Conservation (phyloP, 805 yeast genomes). For the Suhomyces faveliae region DNA sequence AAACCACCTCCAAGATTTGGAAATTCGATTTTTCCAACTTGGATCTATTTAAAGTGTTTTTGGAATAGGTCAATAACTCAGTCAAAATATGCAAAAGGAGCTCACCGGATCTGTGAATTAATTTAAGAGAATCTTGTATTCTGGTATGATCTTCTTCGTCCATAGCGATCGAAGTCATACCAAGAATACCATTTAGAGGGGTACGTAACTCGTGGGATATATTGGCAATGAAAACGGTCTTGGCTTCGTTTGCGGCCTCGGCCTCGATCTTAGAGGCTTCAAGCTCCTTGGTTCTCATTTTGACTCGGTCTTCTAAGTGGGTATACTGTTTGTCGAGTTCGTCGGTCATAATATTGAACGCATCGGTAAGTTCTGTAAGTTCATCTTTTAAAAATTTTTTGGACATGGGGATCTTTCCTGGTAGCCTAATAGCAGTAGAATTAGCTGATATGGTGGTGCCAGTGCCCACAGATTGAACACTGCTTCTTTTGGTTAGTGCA, state of each 20-base stretch:
- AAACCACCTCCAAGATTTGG: constrained; percentile 72
- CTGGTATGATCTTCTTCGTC: constrained; percentile 71
- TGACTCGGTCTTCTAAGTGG: constrained; percentile 83
- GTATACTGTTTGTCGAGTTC: constrained; percentile 82
- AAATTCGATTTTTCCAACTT: constrained; percentile 82
- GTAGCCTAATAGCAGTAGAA: constrained; percentile 40
- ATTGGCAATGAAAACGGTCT: constrained; percentile 88
- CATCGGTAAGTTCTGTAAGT: constrained; percentile 80
- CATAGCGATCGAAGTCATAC: constrained; percentile 93
- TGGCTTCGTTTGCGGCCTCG: constrained; percentile 94
- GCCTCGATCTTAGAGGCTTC: constrained; percentile 88
- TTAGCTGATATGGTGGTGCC: constrained; percentile 38
- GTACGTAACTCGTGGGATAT: constrained; percentile 93
- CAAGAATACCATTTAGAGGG: constrained; percentile 92
- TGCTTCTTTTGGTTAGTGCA: constrained; percentile 14
- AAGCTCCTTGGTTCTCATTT: constrained; percentile 79
- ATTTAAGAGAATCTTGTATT: constrained; percentile 71
- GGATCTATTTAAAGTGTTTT: constrained; percentile 81
- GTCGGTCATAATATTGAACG: constrained; percentile 88
- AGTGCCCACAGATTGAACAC: constrained; percentile 30
- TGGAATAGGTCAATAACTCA: constrained; percentile 88
- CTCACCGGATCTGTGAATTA: constrained; percentile 91
- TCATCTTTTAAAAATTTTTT: constrained; percentile 71
- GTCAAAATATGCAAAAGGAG: constrained; percentile 83
- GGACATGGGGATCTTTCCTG: constrained; percentile 33